These are phyloP conservation scores for Pythium insidiosum DNA, from an alignment of 352 stramenopile genomes.

Conservation along the genomic window DNA sequence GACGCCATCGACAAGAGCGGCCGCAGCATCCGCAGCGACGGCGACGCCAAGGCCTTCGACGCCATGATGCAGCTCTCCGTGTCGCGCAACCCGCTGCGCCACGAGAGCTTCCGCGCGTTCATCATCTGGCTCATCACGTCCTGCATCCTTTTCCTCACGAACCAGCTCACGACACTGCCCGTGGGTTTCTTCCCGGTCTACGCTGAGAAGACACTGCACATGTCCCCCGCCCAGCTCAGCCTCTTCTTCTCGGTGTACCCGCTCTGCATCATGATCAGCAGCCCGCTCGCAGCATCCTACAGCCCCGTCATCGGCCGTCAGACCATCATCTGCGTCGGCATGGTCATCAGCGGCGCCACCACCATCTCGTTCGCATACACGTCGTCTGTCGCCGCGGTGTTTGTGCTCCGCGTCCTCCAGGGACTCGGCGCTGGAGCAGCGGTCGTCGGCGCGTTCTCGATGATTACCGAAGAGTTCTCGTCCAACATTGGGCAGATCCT, in stretches of 20 bases:
- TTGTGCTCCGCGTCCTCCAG: slow-evolving; percentile 48
- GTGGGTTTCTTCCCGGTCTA: slow-evolving; percentile 72
- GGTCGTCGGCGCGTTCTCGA: slow-evolving; percentile 56
- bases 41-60: slow-evolving; percentile 35
- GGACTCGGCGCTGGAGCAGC: slow-evolving; percentile 45
- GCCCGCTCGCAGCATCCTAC: slow-evolving; percentile 35
- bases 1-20: slow-evolving; percentile 33
- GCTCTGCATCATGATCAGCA: slow-evolving; percentile 69
- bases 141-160: slow-evolving; percentile 54
- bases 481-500: slow-evolving; percentile 40
- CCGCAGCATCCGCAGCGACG: slow-evolving; percentile 16
- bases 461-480: slow-evolving; percentile 62
- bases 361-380: slow-evolving; percentile 63
- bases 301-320: slow-evolving; percentile 40
- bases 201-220: slow-evolving; percentile 30
- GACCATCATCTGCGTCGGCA: slow-evolving; percentile 58
- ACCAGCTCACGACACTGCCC: slow-evolving; percentile 64
- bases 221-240: slow-evolving; percentile 39
- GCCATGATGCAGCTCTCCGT: slow-evolving; percentile 53
- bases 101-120: slow-evolving; percentile 27
- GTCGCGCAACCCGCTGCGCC: slow-evolving; percentile 42
- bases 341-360: slow-evolving; percentile 51
- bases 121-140: slow-evolving; percentile 42
- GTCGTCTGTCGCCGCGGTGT: slow-evolving; percentile 22
- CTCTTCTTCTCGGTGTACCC: slow-evolving; percentile 71